A percentile compares a stretch with the other conserved stretches of the same genome.
Conservation (phyloP, 2,329 filamentous ascomycete species). For the Teratosphaeriaceae sp. region DNA sequence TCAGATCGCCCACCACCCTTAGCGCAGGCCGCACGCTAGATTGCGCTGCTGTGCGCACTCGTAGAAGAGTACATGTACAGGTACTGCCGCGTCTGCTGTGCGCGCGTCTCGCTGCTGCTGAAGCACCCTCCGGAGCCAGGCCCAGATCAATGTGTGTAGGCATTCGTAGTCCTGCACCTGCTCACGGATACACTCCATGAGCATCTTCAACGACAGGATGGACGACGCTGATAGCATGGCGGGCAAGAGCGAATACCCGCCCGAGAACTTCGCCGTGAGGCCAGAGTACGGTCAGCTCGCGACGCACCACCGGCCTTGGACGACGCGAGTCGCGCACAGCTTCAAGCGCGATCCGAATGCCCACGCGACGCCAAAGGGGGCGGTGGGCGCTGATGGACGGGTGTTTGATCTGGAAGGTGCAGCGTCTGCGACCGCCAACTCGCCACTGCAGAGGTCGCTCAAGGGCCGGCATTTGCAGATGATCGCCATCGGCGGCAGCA, state of each 20-base stretch:
- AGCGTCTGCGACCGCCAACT: constrained; percentile 59
- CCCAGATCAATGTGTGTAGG: not conserved
- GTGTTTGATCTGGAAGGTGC: constrained; percentile 58
- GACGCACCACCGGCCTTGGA: constrained; percentile 16
- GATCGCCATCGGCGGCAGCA: constrained; percentile 65
- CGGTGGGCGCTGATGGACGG: constrained; percentile 46
- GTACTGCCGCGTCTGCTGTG: not conserved
- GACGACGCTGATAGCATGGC: constrained; percentile 15
- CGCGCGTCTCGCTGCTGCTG: constrained; percentile 1
- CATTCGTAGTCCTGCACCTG: not conserved
- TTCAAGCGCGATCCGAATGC: constrained; percentile 58
- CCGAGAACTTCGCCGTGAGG: constrained; percentile 10
- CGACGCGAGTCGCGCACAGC: constrained; percentile 47
- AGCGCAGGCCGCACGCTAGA: constrained; percentile 5
- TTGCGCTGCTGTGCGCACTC: constrained; percentile 1
- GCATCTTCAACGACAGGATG: constrained; percentile 9
- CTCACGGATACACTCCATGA: not conserved
- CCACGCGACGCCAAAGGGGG: constrained; percentile 41
- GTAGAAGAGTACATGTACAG: not conserved
- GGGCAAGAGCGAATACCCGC: constrained; percentile 13
- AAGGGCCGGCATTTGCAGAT: constrained; percentile 86
- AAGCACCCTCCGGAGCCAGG: not conserved
- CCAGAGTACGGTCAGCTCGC: constrained; percentile 22
- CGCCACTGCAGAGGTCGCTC: constrained; percentile 62
- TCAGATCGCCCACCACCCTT: constrained; percentile 2